Evolutionary conservation across 345 rosid genomes (phyloP), one percentile per base, ranked within the genome.

Genomic region (Capsella bursapastoris): DNA sequence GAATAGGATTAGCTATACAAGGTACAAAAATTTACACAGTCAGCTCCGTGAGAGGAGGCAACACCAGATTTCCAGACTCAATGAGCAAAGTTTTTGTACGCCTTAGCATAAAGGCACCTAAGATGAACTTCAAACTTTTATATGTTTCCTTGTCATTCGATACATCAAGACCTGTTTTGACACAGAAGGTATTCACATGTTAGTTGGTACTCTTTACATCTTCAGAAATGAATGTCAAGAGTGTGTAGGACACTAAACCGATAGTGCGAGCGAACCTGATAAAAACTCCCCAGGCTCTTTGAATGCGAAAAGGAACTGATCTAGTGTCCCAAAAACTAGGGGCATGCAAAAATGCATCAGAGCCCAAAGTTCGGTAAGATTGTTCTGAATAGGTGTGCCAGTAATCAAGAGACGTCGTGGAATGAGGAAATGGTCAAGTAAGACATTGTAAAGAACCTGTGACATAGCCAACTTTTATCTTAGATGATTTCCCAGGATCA

Each of bases 261-360:
- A 31, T 68, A 61, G 15, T 14, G 29, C 28, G 51, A 72, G 40
- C 64, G 13, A 71, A 91, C 91, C 97, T 86, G 89, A 78, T 64
- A 80, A 69, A 81, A 55, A 40, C 64, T 83, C 81, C 72, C 79
- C 93, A 69, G 82, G 81, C 83, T 89, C 91, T 80, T 86, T 85
- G 74, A 93, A 93, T 51, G 85, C 77, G 27, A 59, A 81, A 83
- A 85, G 93, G 64, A 90, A 93, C 76, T 89, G 86, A 66, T 89
- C 82, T 79, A 81, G 82, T 31, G 83, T 86, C 78, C 97, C 96
- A 87, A 93, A 93, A 43, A 93, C 85, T 32, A 78, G 83, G 64
- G 98, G 95, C 96, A 90, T 86, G 68, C 97, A 93, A 75, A 93
- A 93, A 83, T 90, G 97, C 93, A 93, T 73, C 82, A 93, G 80